Percentiles rank a stretch among this genome's conserved stretches.
These are phyloP conservation scores for Naganishia cerealis DNA, from an alignment of 1,284 basidiomycete species.

Conservation along the genomic window DNA sequence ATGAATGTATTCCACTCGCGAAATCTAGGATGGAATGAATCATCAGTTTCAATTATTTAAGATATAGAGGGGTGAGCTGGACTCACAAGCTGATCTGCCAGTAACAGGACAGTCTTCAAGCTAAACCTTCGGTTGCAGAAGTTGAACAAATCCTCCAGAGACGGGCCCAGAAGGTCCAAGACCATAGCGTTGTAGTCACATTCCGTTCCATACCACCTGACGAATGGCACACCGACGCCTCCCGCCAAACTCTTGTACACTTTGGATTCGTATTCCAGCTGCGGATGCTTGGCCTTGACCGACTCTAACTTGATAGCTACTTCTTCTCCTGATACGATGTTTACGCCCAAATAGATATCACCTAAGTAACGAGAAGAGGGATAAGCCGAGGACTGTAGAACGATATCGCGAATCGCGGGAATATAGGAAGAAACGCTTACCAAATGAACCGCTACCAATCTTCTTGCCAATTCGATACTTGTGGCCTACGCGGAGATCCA, in stretches of 20 bases:
- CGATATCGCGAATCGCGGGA: not conserved
- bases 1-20: conserved; percentile 98
- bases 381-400: not conserved
- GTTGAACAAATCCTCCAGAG: conserved; percentile 98
- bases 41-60: conserved; percentile 26
- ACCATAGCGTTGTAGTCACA: conserved; percentile 99
- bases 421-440: conserved; percentile 58
- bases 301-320: conserved; percentile 99
- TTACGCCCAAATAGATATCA: conserved; percentile 98
- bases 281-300: conserved; percentile 99
- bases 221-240: conserved; percentile 96
- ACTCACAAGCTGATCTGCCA: conserved; percentile 92
- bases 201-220: conserved; percentile 97
- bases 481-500: conserved; percentile 94
- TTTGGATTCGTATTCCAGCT: conserved; percentile 97
- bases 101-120: conserved; percentile 92
- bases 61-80: not conserved
- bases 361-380: conserved; percentile 58
- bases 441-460: conserved; percentile 98
- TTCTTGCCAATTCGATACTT: conserved; percentile 99
- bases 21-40: conserved; percentile 65
- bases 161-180: conserved; percentile 93
- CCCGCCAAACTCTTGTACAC: conserved; percentile 96
- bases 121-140: conserved; percentile 99
- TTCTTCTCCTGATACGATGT: conserved; percentile 99